Conservation (phyloP, 768 basidiomycete species). For the Clitopilus hobsonii region DNA sequence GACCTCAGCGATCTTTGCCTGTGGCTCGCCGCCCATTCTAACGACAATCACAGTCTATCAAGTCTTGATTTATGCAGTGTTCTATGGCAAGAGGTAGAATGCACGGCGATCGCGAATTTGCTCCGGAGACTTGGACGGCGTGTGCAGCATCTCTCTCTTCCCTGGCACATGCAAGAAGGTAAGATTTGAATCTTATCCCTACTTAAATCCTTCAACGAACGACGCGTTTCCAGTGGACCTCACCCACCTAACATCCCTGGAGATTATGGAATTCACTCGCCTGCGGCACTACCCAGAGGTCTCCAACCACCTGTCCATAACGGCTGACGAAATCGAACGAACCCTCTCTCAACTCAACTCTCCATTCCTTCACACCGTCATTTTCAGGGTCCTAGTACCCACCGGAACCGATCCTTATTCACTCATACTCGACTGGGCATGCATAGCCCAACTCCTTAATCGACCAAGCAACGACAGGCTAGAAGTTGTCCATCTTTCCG, state of each 20-base stretch:
- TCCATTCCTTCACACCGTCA: not conserved
- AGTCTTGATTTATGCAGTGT: slow-evolving; percentile 14
- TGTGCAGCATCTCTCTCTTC: slow-evolving; percentile 19
- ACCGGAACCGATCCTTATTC: not conserved
- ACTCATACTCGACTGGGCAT: not conserved
- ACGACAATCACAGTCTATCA: slow-evolving; percentile 5
- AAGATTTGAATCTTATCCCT: not conserved
- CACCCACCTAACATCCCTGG: not conserved
- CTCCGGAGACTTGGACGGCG: slow-evolving; percentile 16
- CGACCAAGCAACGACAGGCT: not conserved
- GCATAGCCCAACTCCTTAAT: not conserved
- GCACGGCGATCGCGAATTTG: slow-evolving; percentile 17
- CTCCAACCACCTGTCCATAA: not conserved
- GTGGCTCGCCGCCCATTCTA: slow-evolving; percentile 14
- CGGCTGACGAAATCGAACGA: not conserved
- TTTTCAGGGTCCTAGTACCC: not conserved
- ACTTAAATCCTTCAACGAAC: not conserved
- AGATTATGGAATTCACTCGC: not conserved
- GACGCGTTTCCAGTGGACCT: not conserved
- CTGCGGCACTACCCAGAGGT: not conserved
- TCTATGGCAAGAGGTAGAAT: slow-evolving; percentile 17
- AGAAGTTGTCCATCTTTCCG: not conserved
- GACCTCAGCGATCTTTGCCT: slow-evolving; percentile 15
- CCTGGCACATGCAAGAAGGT: slow-evolving; percentile 21
- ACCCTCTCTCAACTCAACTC: not conserved